Evolutionary conservation across 257 asterid genomes (phyloP), one percentile per base, ranked within the genome.

Genomic region (Sherardia arvensis): DNA sequence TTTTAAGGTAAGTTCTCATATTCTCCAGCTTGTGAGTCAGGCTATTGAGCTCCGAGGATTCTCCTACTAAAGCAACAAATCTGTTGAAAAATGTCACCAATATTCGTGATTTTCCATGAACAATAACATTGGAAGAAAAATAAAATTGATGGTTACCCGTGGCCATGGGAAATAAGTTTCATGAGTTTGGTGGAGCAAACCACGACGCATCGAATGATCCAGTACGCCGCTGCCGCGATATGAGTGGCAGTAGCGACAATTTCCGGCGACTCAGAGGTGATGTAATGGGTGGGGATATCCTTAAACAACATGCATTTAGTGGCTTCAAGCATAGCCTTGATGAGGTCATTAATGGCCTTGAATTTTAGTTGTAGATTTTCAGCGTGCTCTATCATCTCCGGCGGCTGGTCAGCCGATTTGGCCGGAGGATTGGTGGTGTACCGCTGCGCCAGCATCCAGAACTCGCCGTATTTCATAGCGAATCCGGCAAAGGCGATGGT

Each of bases 111-210:
- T 14, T 43, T 43, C 4, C n/a, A 43, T 0, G 4, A 11, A 11
- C 15, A 38, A 38, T 38, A 38, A 38, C 7, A 4, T 43, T 20
- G 51, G 51, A 4, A 17, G 17, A 20, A 15, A n/a, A n/a, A n/a
- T n/a, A 43, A 40, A 43, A 20, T 14, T 14, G 8, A 20, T 10
- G 10, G 7, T 43, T 81, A 90, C 97, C 85, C 97, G 10, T 85
- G 92, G 6, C 95, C 90, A 7, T 80, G 71, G 65, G 95, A 90
- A 7, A 78, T 65, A 69, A 85, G 96, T 71, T 78, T 90, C 70
- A 87, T 45, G 56, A 90, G 74, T 14, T 80, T 66, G 17, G 85
- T 33, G 3, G 91, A 66, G 40, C 96, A 85, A 22, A 84, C 86
- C 23, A 87, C 83, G 14, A 86, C 78, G 66, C 90, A 79, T 32